phyloP scores from a whole-genome alignment of 2,329 filamentous ascomycete species.

The Fusarium nematophilum region DNA sequence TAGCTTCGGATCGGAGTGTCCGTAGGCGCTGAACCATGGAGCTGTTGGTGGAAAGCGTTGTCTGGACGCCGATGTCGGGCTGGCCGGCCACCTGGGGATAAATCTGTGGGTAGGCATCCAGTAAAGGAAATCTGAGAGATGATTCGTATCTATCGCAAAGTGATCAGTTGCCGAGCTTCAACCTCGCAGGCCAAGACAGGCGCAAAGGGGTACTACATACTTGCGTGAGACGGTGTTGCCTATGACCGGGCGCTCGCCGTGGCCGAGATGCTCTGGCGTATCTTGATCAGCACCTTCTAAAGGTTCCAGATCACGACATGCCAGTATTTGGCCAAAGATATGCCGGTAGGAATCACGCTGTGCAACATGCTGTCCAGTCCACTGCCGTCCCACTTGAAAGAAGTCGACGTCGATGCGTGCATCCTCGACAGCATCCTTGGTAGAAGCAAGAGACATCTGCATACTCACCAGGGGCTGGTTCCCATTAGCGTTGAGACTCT shows the following conservation, averaged over 20 bases:
- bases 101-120: slow-evolving; percentile 86
- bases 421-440: slow-evolving; percentile 45
- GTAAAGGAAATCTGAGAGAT: slow-evolving; percentile 75
- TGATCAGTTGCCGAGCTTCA: not conserved
- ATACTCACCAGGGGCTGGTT: slow-evolving; percentile 83
- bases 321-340: slow-evolving; percentile 46
- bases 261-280: not conserved
- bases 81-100: slow-evolving; percentile 62
- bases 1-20: slow-evolving; percentile 71
- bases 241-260: slow-evolving; percentile 35
- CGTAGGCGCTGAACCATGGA: slow-evolving; percentile 77
- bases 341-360: slow-evolving; percentile 28
- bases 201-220: slow-evolving; percentile 29
- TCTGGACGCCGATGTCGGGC: slow-evolving; percentile 56
- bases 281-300: slow-evolving; percentile 13
- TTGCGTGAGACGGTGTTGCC: slow-evolving; percentile 44
- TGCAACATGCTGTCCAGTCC: slow-evolving; percentile 24
- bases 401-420: slow-evolving; percentile 47
- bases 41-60: slow-evolving; percentile 79
- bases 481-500: slow-evolving; percentile 78
- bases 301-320: slow-evolving; percentile 35
- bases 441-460: slow-evolving; percentile 68
- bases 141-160: slow-evolving; percentile 57
- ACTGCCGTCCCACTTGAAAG: slow-evolving; percentile 43
- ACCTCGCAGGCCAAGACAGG: not conserved